Base-by-base conservation (phyloP, 805 yeast genomes). In the Myxozyma geophila region DNA sequence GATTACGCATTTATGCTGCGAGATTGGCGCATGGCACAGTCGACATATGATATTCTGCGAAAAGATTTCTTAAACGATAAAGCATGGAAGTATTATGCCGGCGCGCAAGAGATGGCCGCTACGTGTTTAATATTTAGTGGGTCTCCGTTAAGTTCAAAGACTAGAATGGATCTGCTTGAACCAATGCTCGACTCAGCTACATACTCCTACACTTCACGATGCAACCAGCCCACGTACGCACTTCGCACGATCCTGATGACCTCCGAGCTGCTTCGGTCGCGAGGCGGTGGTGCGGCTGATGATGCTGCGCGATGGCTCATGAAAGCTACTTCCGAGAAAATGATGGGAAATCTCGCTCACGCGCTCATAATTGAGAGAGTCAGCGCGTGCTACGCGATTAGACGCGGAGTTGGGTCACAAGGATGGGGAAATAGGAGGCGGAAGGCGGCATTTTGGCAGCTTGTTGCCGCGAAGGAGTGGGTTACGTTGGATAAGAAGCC, bases 1-100 rank as follows among this genome's bases (percentile, higher is more conserved):
- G 99, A 95, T 74, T 90, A 96, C 90, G 86, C 92, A 7, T 85
- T 93, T 71, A 90, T 95, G 86, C 76, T 92, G n/a, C 83, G 92
- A 43, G 97, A 95, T 77, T 93, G 88, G 79, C 87, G 87, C 73
- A 86, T 85, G 62, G 95, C 98, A 2, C 87, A 88, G 71, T 80
- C 89, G 0, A 88, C 91, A 0, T 93, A 93, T 74, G 98, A 93
- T 64, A 74, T 90, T 56, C 81, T 91, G 44, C 87, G 87, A 64
- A 87, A 88, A 71, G 97, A 92, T 73, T 87, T 87, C 68, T 79
- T 84, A 46, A 83, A 84, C 63, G 95, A 88, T 71, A 88, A 87
- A 75, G 90, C 95, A 0, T 90, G 95, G 91, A 77, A 81, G 12
- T 85, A 88, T 70, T 82, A 87, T 55, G 96, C 97, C 0, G 85